Conservation (phyloP, 352 stramenopile species). For the Phytophthora pisi region DNA sequence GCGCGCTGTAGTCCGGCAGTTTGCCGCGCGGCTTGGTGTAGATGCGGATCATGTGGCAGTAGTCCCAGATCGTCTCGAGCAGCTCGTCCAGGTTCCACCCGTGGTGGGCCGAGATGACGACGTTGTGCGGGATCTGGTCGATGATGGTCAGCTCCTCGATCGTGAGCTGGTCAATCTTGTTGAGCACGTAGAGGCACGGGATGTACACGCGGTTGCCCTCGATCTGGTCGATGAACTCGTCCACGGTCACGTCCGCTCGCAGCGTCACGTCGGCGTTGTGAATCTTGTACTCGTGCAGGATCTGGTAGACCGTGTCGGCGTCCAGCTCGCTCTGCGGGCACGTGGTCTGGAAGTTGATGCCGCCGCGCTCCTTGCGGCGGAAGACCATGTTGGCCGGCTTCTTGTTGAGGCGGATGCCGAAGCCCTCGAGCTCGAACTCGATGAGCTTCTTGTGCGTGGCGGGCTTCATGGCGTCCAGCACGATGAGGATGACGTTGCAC, state of each 20-base stretch:
- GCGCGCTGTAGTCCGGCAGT: slow-evolving; percentile 96
- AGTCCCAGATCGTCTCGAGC: slow-evolving; percentile 98
- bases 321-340: slow-evolving; percentile 93
- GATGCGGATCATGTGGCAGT: slow-evolving; percentile 97
- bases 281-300: slow-evolving; percentile 99
- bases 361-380: slow-evolving; percentile 96
- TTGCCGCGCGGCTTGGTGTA: slow-evolving; percentile 98
- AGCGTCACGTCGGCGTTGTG: slow-evolving; percentile 97
- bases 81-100: slow-evolving; percentile 99
- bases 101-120: slow-evolving; percentile 97
- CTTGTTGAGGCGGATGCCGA: slow-evolving; percentile 99
- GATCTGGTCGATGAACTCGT: slow-evolving; percentile 99
- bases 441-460: slow-evolving; percentile 99
- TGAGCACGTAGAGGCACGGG: slow-evolving; percentile 98
- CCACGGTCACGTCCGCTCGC: slow-evolving; percentile 95
- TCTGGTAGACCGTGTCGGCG: slow-evolving; percentile 92
- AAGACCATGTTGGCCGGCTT: slow-evolving; percentile 96
- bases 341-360: slow-evolving; percentile 97
- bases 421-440: slow-evolving; percentile 97
- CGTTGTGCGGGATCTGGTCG: slow-evolving; percentile 98
- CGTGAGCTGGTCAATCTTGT: slow-evolving; percentile 99
- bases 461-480: slow-evolving; percentile 97
- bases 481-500: slow-evolving; percentile 99
- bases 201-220: slow-evolving; percentile 99
- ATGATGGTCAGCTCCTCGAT: slow-evolving; percentile 99